Evolutionary conservation across 208 protist genomes (phyloP).

Genomic region (Jaenimonas drosophilae): DNA sequence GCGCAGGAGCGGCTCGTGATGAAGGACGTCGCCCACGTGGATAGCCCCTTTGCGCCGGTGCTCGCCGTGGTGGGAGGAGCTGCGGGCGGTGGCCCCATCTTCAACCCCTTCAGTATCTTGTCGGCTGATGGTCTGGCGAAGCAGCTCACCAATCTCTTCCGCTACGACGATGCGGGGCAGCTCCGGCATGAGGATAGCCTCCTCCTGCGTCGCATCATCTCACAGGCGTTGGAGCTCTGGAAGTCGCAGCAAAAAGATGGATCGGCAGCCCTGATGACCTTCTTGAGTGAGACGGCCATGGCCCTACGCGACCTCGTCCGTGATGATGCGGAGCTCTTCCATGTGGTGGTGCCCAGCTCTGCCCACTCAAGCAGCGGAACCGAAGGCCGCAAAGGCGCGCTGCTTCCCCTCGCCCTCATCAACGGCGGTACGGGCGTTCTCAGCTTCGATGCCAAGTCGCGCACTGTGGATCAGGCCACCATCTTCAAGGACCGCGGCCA

Average conservation of each 20-base stretch:
- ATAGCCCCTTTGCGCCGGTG: too few relatives aligned
- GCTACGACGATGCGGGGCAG: conserved; percentile 20
- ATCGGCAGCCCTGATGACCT: conserved; percentile 6
- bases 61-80: too few relatives aligned
- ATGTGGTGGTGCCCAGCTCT: conserved; percentile 22
- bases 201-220: conserved; percentile 13
- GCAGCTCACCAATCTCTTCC: conserved; percentile 46
- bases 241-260: conserved; percentile 1
- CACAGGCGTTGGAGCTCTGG: conserved; percentile 11
- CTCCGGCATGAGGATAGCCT: conserved; percentile 12
- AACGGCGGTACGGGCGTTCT: conserved; percentile 40
- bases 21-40: too few relatives aligned
- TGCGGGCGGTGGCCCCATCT: too few relatives aligned
- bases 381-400: too few relatives aligned
- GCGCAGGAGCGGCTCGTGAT: too few relatives aligned
- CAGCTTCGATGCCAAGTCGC: conserved; percentile 50
- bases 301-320: conserved; percentile 27
- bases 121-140: conserved; percentile 5
- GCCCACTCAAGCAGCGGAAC: conserved; percentile 9
- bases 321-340: conserved; percentile 39
- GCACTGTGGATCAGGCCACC: conserved; percentile 63
- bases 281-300: conserved; percentile 29
- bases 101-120: conserved; percentile 2
- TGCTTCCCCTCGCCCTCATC: conserved; percentile 50
- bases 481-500: conserved; percentile 64